These are phyloP conservation scores for Verticillium zaregamsianum DNA, from an alignment of 2,329 filamentous ascomycete genomes.

Conservation along the genomic window DNA sequence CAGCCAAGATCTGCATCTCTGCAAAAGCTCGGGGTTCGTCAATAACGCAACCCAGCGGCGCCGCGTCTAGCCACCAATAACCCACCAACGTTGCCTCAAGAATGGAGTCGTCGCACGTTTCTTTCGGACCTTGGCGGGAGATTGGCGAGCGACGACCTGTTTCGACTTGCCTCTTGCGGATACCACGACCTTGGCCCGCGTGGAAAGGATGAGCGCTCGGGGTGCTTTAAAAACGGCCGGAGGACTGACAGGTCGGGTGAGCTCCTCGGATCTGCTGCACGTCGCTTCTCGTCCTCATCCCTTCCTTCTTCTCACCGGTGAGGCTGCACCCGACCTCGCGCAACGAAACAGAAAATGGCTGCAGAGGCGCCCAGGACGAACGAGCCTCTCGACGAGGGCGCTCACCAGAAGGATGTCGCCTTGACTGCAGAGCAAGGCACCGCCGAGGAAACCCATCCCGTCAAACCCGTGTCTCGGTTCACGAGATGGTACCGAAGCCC, in stretches of 20 bases:
- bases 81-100: neutral
- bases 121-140: neutral
- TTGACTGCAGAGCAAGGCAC: neutral
- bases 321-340: neutral
- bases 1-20: neutral
- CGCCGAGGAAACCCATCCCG: neutral
- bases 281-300: neutral
- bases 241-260: neutral
- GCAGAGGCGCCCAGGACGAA: neutral
- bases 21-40: neutral
- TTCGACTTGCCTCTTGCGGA: neutral
- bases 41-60: neutral
- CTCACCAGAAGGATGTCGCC: neutral
- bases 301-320: neutral
- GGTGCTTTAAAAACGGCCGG: neutral
- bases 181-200: neutral
- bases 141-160: neutral
- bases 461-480: conserved; percentile 22
- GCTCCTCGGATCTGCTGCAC: neutral
- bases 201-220: neutral
- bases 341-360: neutral
- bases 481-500: conserved; percentile 37
- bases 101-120: neutral
- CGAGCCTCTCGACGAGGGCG: neutral
- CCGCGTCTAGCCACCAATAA: neutral